phyloP scores from a whole-genome alignment of 2,329 filamentous ascomycete species.

The Colletotrichum plurivorum region DNA sequence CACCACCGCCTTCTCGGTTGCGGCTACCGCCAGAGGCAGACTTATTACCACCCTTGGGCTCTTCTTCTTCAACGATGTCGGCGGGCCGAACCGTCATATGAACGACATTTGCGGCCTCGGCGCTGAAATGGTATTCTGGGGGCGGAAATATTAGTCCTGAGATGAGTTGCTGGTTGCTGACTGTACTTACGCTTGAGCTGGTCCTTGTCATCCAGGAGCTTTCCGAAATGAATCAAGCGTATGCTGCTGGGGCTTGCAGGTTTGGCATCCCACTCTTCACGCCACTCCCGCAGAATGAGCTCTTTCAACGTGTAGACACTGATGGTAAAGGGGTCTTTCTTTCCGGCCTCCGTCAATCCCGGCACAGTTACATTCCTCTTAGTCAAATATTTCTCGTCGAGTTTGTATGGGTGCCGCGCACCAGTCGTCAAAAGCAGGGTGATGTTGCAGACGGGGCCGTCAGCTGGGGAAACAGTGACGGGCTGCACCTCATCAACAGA shows the following conservation, averaged over 20 bases:
- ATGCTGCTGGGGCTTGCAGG: constrained; percentile 91
- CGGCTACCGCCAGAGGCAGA: constrained; percentile 56
- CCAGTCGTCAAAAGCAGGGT: constrained; percentile 87
- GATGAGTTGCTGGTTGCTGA: neutral
- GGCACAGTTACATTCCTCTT: constrained; percentile 86
- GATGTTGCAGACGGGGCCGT: constrained; percentile 74
- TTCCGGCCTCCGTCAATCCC: constrained; percentile 70
- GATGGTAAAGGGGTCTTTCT: constrained; percentile 86
- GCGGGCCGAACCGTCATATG: constrained; percentile 94
- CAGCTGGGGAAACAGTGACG: constrained; percentile 49
- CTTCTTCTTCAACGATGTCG: constrained; percentile 86
- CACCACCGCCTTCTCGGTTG: constrained; percentile 56
- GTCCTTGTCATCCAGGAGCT: constrained; percentile 90
- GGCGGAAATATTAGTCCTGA: constrained; percentile 11
- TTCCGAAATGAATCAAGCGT: constrained; percentile 91
- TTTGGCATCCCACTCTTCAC: constrained; percentile 89
- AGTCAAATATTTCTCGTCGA: constrained; percentile 87
- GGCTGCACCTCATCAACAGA: constrained; percentile 59
- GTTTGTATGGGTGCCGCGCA: constrained; percentile 88
- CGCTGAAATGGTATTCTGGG: constrained; percentile 83
- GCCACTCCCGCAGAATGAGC: constrained; percentile 93
- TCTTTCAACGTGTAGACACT: constrained; percentile 96
- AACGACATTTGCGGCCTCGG: constrained; percentile 84
- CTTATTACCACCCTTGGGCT: constrained; percentile 77
- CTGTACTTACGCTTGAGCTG: constrained; percentile 80